Evolutionary conservation across 257 asterid species (phyloP).

Genomic region (Buddleja alternifolia): DNA sequence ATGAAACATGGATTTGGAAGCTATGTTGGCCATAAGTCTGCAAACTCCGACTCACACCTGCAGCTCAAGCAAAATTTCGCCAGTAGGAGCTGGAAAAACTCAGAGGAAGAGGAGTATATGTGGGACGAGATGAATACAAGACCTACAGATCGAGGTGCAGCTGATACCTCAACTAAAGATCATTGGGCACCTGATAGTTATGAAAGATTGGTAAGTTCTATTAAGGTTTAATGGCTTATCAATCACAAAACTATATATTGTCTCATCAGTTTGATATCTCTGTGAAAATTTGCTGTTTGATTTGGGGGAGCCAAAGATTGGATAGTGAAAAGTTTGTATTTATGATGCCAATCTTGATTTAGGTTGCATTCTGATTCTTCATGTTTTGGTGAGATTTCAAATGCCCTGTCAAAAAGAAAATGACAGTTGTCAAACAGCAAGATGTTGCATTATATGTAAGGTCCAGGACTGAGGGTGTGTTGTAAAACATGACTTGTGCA

Average conservation of each 20-base stretch:
- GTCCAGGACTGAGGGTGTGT: not conserved
- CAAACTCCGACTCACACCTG: constrained; percentile 36
- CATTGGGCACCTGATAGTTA: constrained; percentile 47
- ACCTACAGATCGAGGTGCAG: constrained; percentile 31
- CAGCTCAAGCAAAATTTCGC: constrained; percentile 33
- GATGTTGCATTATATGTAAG: not conserved
- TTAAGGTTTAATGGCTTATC: not conserved
- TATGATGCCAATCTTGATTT: not conserved
- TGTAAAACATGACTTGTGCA: not conserved
- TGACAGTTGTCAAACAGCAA: not conserved
- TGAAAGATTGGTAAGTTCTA: constrained; percentile 48
- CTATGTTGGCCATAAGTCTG: constrained; percentile 34
- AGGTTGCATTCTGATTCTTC: not conserved
- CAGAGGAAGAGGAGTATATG: constrained; percentile 73
- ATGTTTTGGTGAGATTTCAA: not conserved
- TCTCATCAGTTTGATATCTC: not conserved
- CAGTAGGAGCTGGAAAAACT: constrained; percentile 62
- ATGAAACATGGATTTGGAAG: constrained; percentile 42
- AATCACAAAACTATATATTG: not conserved
- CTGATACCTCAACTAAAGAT: constrained; percentile 46
- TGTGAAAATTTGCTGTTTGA: not conserved
- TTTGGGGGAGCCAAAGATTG: not conserved
- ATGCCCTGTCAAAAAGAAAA: not conserved
- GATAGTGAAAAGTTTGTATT: not conserved
- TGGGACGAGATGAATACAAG: constrained; percentile 70